phyloP scores from a whole-genome alignment of 192 early-diverging fungal genomes.

The Phlyctochytrium bullatum region DNA sequence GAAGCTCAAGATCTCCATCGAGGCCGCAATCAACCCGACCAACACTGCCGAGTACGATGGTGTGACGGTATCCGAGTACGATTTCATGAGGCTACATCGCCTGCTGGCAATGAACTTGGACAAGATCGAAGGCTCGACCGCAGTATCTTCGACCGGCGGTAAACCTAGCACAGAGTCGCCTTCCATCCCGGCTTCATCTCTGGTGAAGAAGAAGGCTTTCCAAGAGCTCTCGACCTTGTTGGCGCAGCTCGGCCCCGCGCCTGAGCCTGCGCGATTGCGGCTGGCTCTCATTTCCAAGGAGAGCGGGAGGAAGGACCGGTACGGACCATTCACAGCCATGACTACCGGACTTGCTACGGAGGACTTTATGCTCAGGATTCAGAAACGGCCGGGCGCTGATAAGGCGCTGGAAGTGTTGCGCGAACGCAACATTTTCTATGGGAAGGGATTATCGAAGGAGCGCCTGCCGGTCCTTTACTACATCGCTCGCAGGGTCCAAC shows the following conservation, averaged over 20 bases:
- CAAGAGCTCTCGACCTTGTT: slow-evolving; percentile 80
- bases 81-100: slow-evolving; percentile 39
- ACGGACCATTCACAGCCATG: background rate
- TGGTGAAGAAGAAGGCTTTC: slow-evolving; percentile 38
- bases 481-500: slow-evolving; percentile 71
- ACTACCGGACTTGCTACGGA: background rate
- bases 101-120: slow-evolving; percentile 42
- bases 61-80: slow-evolving; percentile 22
- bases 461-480: slow-evolving; percentile 81
- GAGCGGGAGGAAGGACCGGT: background rate
- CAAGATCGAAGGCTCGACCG: slow-evolving; percentile 32
- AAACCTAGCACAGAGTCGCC: background rate
- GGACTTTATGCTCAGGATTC: slow-evolving; percentile 32
- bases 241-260: slow-evolving; percentile 83
- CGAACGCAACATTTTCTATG: slow-evolving; percentile 68
- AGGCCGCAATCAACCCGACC: slow-evolving; percentile 5
- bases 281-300: slow-evolving; percentile 4
- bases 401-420: slow-evolving; percentile 24
- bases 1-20: background rate
- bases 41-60: background rate
- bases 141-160: background rate
- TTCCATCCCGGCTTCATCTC: background rate
- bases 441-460: slow-evolving; percentile 70
- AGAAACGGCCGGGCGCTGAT: slow-evolving; percentile 14
- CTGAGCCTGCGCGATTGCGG: slow-evolving; percentile 52